A percentile compares a stretch with the other conserved stretches of the same genome.
phyloP scores from a whole-genome alignment of 306 rosid species.

The Rosa persica region DNA sequence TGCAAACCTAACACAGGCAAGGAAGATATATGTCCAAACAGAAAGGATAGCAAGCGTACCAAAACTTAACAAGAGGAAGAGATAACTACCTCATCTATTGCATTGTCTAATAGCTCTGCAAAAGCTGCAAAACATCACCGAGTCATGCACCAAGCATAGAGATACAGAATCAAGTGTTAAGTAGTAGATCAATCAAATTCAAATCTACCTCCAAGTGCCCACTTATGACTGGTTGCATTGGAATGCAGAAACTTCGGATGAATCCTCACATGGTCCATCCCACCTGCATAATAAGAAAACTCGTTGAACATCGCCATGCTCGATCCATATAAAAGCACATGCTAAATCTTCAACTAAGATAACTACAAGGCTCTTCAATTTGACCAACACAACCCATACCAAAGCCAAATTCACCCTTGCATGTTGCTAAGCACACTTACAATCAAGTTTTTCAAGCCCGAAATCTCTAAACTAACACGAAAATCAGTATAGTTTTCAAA shows the following conservation, averaged over 20 bases:
- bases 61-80: not conserved
- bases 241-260: slow-evolving; percentile 98
- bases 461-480: not conserved
- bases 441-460: not conserved
- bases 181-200: not conserved
- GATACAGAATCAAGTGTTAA: slow-evolving; percentile 8
- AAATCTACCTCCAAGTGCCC: slow-evolving; percentile 95
- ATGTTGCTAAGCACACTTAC: not conserved
- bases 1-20: slow-evolving; percentile 60
- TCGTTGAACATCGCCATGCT: not conserved
- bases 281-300: slow-evolving; percentile 51
- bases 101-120: slow-evolving; percentile 92
- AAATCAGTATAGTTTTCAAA: not conserved
- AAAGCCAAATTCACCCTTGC: slow-evolving; percentile 5
- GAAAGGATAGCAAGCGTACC: slow-evolving; percentile 17
- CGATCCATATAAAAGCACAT: not conserved
- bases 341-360: not conserved
- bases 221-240: slow-evolving; percentile 97
- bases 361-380: not conserved
- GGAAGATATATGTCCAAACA: slow-evolving; percentile 17
- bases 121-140: slow-evolving; percentile 67
- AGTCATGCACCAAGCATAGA: slow-evolving; percentile 8
- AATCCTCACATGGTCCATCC: slow-evolving; percentile 95
- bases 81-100: slow-evolving; percentile 81
- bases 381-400: not conserved